Conservation (phyloP, 2,329 filamentous ascomycete species). For the Claviceps sorghi region DNA sequence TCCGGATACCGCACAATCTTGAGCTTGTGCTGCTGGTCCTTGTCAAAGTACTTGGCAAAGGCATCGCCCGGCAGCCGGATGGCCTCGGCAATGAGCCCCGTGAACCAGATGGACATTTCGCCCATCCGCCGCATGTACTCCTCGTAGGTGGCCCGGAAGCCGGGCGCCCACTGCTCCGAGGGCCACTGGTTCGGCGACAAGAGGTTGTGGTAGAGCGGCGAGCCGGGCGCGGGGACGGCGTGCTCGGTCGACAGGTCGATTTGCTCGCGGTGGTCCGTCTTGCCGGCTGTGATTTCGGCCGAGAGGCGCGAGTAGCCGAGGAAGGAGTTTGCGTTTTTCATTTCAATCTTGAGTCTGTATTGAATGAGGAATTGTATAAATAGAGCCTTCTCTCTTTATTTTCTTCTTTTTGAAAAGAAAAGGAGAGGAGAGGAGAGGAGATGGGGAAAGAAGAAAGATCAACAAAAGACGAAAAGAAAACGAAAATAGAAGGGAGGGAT, state of each 20-base stretch:
- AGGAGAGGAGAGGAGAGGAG: not conserved
- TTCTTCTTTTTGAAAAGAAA: not conserved
- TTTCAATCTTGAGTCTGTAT: conserved; percentile 47
- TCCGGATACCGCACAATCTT: conserved; percentile 85
- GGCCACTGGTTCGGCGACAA: conserved; percentile 75
- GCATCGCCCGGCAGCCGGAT: conserved; percentile 54
- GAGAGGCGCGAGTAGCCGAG: conserved; percentile 53
- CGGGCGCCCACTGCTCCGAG: conserved; percentile 42
- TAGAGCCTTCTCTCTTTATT: not conserved
- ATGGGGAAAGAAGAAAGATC: not conserved
- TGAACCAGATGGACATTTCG: conserved; percentile 57
- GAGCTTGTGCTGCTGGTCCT: conserved; percentile 66
- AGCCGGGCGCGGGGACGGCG: conserved; percentile 42
- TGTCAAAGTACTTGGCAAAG: conserved; percentile 67
- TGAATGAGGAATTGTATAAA: not conserved
- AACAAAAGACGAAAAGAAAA: not conserved
- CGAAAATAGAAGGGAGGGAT: not conserved
- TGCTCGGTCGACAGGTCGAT: conserved; percentile 76
- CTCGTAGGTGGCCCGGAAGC: conserved; percentile 53
- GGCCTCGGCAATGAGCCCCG: conserved; percentile 69
- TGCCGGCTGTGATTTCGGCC: conserved; percentile 58
- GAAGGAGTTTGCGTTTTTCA: conserved; percentile 61
- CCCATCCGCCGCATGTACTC: conserved; percentile 70
- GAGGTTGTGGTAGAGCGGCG: conserved; percentile 61
- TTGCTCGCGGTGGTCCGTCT: conserved; percentile 70